A percentile compares a stretch with the other conserved stretches of the same genome.
phyloP scores from a whole-genome alignment of 352 stramenopile species.

The Globisporangium splendens region DNA sequence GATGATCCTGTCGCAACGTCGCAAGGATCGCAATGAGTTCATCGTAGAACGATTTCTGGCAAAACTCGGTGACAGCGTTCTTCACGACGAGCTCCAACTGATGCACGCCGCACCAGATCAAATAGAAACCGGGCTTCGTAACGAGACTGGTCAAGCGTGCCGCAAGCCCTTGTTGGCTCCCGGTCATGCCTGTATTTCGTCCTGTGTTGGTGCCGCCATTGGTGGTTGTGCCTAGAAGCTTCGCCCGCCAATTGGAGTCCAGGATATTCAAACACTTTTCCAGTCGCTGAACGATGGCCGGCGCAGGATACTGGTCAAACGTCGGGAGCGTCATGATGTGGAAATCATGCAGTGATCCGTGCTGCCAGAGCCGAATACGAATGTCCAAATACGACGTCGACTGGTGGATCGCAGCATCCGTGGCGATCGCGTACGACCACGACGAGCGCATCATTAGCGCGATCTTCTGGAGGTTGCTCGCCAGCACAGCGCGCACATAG shows the following conservation, averaged over 20 bases:
- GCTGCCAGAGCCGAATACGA: constrained; percentile 53
- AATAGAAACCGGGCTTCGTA: constrained; percentile 44
- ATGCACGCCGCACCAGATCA: constrained; percentile 57
- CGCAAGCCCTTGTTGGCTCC: constrained; percentile 44
- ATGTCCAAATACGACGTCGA: constrained; percentile 52
- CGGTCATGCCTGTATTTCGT: constrained; percentile 35
- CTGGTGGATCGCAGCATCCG: constrained; percentile 47
- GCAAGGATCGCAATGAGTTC: constrained; percentile 44
- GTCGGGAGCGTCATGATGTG: constrained; percentile 44
- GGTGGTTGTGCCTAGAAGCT: constrained; percentile 48
- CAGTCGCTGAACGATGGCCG: constrained; percentile 31
- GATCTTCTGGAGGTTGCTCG: constrained; percentile 62
- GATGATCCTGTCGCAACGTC: constrained; percentile 26
- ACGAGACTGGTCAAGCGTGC: constrained; percentile 39
- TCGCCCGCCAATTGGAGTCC: constrained; percentile 45
- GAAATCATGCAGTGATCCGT: constrained; percentile 47
- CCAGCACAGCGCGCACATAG: constrained; percentile 49
- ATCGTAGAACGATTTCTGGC: constrained; percentile 48
- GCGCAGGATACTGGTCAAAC: constrained; percentile 39
- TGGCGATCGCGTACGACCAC: constrained; percentile 50
- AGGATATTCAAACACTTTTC: constrained; percentile 41
- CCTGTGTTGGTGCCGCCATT: constrained; percentile 38
- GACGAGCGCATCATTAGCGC: constrained; percentile 59
- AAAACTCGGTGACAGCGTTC: constrained; percentile 41
- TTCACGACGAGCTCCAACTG: constrained; percentile 61